Evolutionary conservation across 2,329 filamentous ascomycete genomes (phyloP).

Genomic region (Cadophora malorum): DNA sequence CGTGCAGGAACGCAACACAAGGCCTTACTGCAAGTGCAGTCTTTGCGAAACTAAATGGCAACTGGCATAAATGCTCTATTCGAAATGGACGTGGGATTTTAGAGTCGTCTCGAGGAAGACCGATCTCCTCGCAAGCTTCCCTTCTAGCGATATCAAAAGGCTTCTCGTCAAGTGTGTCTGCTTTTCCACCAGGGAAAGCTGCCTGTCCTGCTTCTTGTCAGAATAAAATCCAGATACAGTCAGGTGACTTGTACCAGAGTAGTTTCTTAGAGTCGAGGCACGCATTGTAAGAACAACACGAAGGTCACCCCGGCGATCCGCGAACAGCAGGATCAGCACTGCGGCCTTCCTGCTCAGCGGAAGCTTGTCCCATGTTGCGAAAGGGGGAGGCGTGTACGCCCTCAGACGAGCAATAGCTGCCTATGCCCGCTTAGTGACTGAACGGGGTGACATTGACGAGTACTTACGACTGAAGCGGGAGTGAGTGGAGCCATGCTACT

Average conservation of each 20-base stretch:
- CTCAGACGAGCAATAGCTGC: constrained; percentile 61
- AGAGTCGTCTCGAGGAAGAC: constrained; percentile 74
- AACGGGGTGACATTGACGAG: not conserved
- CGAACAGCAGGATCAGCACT: constrained; percentile 86
- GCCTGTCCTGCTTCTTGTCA: constrained; percentile 61
- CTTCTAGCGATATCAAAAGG: constrained; percentile 82
- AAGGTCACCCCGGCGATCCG: constrained; percentile 80
- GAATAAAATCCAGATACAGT: not conserved
- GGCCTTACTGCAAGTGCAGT: constrained; percentile 78
- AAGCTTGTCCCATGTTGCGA: constrained; percentile 66
- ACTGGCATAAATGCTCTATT: constrained; percentile 85
- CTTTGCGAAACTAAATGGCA: constrained; percentile 77
- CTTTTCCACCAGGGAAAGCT: constrained; percentile 83
- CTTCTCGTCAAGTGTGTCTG: constrained; percentile 62
- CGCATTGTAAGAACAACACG: constrained; percentile 74
- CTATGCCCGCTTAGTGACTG: constrained; percentile 32
- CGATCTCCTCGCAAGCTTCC: constrained; percentile 93
- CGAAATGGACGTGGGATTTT: constrained; percentile 78
- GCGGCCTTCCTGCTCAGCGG: constrained; percentile 76
- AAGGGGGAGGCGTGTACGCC: constrained; percentile 65
- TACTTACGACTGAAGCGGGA: constrained; percentile 42
- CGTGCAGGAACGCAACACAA: constrained; percentile 79
- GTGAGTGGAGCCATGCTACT: constrained; percentile 45
- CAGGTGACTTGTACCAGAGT: constrained; percentile 61
- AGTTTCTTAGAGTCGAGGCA: constrained; percentile 66